These are phyloP conservation scores for Phytophthora sp. DNA, from an alignment of 352 stramenopile species.

Conservation along the genomic window DNA sequence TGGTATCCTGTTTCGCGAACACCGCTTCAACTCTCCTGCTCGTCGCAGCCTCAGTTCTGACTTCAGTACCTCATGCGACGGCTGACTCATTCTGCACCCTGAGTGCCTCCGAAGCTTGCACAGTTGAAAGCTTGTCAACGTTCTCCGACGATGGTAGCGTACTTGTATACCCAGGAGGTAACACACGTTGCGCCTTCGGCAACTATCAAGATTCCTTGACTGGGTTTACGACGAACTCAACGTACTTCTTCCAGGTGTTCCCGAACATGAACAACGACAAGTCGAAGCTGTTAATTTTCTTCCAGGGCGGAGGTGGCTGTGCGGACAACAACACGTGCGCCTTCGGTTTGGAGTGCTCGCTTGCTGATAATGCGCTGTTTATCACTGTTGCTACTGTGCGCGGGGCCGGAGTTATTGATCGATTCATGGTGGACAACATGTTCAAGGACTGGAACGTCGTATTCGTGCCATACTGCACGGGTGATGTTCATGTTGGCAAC, in stretches of 20 bases:
- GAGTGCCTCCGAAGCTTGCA: conserved; percentile 28
- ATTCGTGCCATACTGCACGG: conserved; percentile 68
- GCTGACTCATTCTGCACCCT: conserved; percentile 28
- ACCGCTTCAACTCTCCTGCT: conserved; percentile 1
- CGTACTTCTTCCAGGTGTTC: conserved; percentile 64
- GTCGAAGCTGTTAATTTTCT: conserved; percentile 62
- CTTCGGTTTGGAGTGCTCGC: conserved; percentile 55
- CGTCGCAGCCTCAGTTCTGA: conserved; percentile 1
- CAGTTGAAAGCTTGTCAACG: no score
- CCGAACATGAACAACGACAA: conserved; percentile 44
- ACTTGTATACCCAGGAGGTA: conserved; percentile 50
- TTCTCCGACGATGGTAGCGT: conserved; percentile 40
- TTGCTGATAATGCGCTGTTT: conserved; percentile 40
- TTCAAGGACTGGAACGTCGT: conserved; percentile 78
- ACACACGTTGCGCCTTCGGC: conserved; percentile 56
- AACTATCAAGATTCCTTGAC: conserved; percentile 32
- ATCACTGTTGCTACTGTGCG: conserved; percentile 39
- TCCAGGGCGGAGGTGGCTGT: conserved; percentile 62
- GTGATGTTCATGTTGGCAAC: conserved; percentile 61
- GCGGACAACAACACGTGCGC: conserved; percentile 54
- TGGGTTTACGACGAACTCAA: conserved; percentile 41
- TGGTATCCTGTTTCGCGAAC: neutral
- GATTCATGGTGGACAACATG: conserved; percentile 48
- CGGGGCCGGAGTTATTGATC: conserved; percentile 54
- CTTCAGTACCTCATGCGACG: neutral